Conservation (phyloP, 179 eudicot genomes). For the Spinacia oleracea region DNA sequence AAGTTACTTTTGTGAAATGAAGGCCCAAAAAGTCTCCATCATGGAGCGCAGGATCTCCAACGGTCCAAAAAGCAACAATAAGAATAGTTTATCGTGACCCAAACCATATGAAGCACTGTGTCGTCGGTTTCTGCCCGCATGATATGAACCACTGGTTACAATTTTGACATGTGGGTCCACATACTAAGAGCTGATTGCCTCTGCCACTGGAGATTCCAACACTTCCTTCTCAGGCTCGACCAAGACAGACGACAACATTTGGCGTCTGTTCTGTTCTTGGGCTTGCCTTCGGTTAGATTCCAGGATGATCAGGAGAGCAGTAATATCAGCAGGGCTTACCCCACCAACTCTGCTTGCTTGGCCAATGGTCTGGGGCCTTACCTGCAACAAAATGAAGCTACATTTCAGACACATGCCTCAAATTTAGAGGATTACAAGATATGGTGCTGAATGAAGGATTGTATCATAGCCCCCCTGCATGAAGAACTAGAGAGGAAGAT, state of each 20-base stretch:
- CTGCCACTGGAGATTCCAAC: constrained; percentile 37
- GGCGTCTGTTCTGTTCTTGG: constrained; percentile 48
- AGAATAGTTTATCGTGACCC: neutral
- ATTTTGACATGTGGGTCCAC: neutral
- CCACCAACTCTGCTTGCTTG: constrained; percentile 98
- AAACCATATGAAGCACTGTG: neutral
- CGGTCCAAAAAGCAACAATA: neutral
- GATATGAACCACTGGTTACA: neutral
- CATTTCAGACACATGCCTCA: constrained; percentile 12
- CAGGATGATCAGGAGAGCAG: constrained; percentile 78
- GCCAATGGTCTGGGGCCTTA: constrained; percentile 93
- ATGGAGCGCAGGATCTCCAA: neutral
- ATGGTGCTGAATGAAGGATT: neutral
- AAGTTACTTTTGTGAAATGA: neutral
- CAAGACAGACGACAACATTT: constrained; percentile 40
- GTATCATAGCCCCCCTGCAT: neutral
- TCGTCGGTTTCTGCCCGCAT: neutral
- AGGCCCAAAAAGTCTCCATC: neutral
- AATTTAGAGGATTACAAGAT: neutral
- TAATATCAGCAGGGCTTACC: constrained; percentile 93
- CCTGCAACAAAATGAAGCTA: constrained; percentile 40
- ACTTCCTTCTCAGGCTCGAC: constrained; percentile 43
- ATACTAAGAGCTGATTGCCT: constrained; percentile 35
- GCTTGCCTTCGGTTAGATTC: constrained; percentile 75
- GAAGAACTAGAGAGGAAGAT: neutral